phyloP scores from a whole-genome alignment of 257 asterid species.

The Thymus mandschuricus region DNA sequence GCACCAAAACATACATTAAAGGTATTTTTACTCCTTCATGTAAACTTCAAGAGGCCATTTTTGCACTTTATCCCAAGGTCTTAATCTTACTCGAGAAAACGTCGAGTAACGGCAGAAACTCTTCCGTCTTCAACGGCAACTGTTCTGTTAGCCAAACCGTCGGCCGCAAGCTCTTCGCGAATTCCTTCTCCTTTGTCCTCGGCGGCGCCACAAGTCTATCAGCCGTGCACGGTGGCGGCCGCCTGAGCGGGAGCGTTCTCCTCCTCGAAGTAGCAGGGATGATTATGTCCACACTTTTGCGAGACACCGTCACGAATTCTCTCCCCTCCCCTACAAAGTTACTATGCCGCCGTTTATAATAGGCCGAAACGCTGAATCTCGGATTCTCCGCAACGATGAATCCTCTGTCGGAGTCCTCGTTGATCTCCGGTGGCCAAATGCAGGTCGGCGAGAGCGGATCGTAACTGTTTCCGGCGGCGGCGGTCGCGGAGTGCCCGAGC shows the following conservation, averaged over 20 bases:
- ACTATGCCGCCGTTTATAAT: conserved; percentile 61
- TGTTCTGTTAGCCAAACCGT: conserved; percentile 87
- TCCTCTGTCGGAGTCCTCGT: conserved; percentile 78
- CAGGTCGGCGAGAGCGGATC: conserved; percentile 62
- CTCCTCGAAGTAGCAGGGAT: conserved; percentile 56
- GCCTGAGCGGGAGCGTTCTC: neutral
- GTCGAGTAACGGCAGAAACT: conserved; percentile 85
- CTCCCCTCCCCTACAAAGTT: conserved; percentile 78
- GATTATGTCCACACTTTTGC: conserved; percentile 90
- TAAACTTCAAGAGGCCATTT: too few species aligned
- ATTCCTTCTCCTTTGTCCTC: conserved; percentile 75
- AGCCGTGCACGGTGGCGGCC: conserved; percentile 34
- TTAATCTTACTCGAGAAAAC: conserved; percentile 79
- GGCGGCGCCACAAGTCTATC: conserved; percentile 70
- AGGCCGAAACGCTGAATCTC: conserved; percentile 66
- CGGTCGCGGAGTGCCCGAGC: conserved; percentile 62
- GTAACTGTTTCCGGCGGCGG: conserved; percentile 45
- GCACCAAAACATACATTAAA: too few species aligned
- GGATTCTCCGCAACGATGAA: conserved; percentile 94
- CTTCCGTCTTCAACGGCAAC: conserved; percentile 87
- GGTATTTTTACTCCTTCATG: too few species aligned
- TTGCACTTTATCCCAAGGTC: conserved; percentile 48
- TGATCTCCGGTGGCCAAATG: conserved; percentile 78
- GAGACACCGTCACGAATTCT: conserved; percentile 67
- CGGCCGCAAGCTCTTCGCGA: conserved; percentile 69